These are phyloP conservation scores for Panicum virgatum DNA, from an alignment of 202 grass and related monocot genomes.

Conservation along the genomic window DNA sequence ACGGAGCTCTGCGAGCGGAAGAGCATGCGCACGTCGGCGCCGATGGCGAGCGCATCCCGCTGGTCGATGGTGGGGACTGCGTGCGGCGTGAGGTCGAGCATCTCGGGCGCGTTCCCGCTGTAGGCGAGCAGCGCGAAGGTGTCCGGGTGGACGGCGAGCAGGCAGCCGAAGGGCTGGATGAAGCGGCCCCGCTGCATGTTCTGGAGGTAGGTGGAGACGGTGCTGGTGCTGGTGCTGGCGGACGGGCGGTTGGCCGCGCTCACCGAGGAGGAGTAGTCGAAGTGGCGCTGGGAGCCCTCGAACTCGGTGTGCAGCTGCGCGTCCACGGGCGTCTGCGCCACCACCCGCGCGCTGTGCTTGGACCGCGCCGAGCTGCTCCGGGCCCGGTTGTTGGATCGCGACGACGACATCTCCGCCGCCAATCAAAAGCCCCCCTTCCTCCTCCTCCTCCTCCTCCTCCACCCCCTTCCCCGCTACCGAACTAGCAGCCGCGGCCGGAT, in stretches of 20 bases:
- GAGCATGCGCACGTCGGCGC: conserved; percentile 66
- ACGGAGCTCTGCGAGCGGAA: conserved; percentile 69
- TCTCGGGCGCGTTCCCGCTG: conserved; percentile 94
- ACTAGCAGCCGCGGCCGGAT: neutral
- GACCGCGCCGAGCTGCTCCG: conserved; percentile 74
- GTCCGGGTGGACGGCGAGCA: conserved; percentile 73
- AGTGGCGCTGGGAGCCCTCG: conserved; percentile 63
- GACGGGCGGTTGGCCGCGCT: conserved; percentile 42
- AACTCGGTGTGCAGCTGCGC: conserved; percentile 82
- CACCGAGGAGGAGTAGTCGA: conserved; percentile 72
- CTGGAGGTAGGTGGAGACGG: conserved; percentile 79
- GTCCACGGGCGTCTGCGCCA: conserved; percentile 78
- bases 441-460: neutral
- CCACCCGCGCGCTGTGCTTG: conserved; percentile 79
- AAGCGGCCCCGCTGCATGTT: conserved; percentile 73
- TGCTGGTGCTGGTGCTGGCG: conserved; percentile 44
- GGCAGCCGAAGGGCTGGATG: conserved; percentile 91
- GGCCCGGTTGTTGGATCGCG: conserved; percentile 67
- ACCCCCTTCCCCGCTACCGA: neutral
- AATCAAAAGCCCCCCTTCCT: neutral
- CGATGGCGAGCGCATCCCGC: conserved; percentile 58
- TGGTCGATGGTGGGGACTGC: conserved; percentile 94
- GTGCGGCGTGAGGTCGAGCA: conserved; percentile 91
- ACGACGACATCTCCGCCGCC: conserved; percentile 62
- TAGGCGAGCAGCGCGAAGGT: conserved; percentile 73